Base-by-base conservation (phyloP, 208 protist genomes). In the Wallacemonas rigidus region DNA sequence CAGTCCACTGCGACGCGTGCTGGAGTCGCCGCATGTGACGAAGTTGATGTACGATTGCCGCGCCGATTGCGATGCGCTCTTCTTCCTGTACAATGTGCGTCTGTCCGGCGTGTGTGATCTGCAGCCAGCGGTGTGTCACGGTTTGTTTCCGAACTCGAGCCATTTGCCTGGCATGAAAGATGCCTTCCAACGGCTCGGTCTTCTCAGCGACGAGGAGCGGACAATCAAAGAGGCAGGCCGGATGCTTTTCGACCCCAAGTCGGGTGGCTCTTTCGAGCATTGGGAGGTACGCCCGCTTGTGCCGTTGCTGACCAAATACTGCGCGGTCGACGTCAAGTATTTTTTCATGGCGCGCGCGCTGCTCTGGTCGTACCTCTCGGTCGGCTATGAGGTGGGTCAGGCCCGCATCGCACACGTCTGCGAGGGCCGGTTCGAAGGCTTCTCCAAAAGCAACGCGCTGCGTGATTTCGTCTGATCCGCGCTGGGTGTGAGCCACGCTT, bases 41-140 rank as follows among this genome's bases (percentile, higher is more conserved):
- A 91, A 91, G 71, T 70, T 91, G 44, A 91, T 91, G 86, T 91
- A 82, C 60, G 86, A 91, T 73, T 87, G 83, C 81, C 82, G 86
- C 9, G 80, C 80, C 36, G 83, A 88, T 72, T 82, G 80, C 72
- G 83, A 87, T 58, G 81, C 83, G 14, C 70, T 91, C 12, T 88
- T 77, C 74, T 88, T 81, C 45, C 72, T 82, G 14, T 91, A 87
- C 67, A 17, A 71, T 6, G 81, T 91, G 7, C 83, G 71, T 4
- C 78, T 91, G 35, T 64, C 39, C n/a, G 45, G 45, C 41, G 86
- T 91, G 47, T 88, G 82, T 51, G 86, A 91, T 69, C 60, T 88
- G 67, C 83, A 91, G 68, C 70, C 83, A 4, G 72, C 76, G 0
- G 79, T 78, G 12, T 87, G 85, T 58, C 72, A 76, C 48, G 63